phyloP scores from a whole-genome alignment of 306 rosid genomes.

The Cucumis melo region DNA sequence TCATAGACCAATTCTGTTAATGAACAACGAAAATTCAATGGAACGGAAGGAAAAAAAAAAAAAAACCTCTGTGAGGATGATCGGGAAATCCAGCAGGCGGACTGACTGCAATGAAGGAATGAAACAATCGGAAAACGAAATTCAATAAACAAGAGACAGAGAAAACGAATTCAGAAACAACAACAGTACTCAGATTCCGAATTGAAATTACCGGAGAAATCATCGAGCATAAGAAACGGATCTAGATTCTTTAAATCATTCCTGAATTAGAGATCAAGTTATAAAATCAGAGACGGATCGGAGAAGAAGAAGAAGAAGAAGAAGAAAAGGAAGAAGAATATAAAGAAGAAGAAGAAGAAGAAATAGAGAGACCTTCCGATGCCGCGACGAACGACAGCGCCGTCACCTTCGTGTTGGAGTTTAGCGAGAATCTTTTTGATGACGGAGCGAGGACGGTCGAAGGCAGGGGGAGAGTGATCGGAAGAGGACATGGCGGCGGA shows the following conservation, averaged over 20 bases:
- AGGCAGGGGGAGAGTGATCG: constrained; percentile 16
- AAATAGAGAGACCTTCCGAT: constrained; percentile 29
- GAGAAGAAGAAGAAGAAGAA: neutral
- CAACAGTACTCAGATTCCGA: neutral
- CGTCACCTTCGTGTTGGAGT: constrained; percentile 32
- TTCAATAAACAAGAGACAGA: neutral
- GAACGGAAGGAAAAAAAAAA: neutral
- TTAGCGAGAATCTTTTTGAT: constrained; percentile 36
- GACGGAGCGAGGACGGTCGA: constrained; percentile 43
- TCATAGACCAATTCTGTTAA: neutral
- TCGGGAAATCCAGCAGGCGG: constrained; percentile 63
- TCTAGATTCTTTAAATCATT: constrained; percentile 36
- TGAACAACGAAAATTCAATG: neutral
- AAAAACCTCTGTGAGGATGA: constrained; percentile 58
- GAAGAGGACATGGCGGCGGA: constrained; percentile 29
- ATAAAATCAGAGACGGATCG: neutral
- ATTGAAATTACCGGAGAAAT: constrained; percentile 32
- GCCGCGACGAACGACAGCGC: constrained; percentile 41
- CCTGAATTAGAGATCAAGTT: constrained; percentile 9
- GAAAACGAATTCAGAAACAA: neutral
- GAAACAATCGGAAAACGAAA: neutral
- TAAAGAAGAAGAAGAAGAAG: neutral
- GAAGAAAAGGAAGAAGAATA: neutral
- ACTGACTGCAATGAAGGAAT: constrained; percentile 22
- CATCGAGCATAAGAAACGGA: constrained; percentile 45